A percentile compares a stretch with the other conserved stretches of the same genome.
These are phyloP conservation scores for Coprinopsis marcescibilis DNA, from an alignment of 768 basidiomycete genomes.

Conservation along the genomic window DNA sequence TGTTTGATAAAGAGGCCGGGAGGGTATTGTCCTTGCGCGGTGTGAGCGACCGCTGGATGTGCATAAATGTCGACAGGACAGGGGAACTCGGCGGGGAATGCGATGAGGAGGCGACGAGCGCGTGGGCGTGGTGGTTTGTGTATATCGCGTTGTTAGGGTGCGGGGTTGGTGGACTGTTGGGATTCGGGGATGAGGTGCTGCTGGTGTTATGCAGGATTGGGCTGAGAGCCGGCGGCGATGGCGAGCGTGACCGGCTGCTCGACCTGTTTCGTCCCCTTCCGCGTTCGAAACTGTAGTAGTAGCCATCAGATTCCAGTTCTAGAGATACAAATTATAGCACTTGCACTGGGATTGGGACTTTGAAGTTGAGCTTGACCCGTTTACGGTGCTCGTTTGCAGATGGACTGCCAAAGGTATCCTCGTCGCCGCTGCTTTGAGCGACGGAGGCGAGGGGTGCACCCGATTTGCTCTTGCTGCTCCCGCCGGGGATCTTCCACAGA, in stretches of 20 bases:
- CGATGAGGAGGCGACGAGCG: not conserved
- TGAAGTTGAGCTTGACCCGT: not conserved
- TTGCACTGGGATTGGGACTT: not conserved
- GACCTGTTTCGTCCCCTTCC: not conserved
- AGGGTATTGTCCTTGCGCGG: not conserved
- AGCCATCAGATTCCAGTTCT: not conserved
- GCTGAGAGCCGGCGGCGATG: not conserved
- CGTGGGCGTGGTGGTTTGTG: not conserved
- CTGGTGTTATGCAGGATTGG: not conserved
- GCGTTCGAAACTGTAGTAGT: not conserved
- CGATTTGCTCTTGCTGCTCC: not conserved
- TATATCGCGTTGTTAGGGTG: not conserved
- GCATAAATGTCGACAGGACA: not conserved
- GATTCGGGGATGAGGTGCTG: not conserved
- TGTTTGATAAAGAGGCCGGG: not conserved
- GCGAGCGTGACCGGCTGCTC: not conserved
- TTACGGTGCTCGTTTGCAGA: not conserved
- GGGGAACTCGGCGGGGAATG: conserved; percentile 1
- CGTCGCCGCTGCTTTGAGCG: too few relatives aligned
- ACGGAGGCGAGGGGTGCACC: too few relatives aligned
- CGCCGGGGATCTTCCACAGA: not conserved
- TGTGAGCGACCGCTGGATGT: not conserved
- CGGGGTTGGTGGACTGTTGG: not conserved
- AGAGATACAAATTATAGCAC: not conserved
- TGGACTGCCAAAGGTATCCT: too few relatives aligned